Evolutionary conservation across 2,329 filamentous ascomycete species (phyloP).

Genomic region (Phaeosphaeria sp.): DNA sequence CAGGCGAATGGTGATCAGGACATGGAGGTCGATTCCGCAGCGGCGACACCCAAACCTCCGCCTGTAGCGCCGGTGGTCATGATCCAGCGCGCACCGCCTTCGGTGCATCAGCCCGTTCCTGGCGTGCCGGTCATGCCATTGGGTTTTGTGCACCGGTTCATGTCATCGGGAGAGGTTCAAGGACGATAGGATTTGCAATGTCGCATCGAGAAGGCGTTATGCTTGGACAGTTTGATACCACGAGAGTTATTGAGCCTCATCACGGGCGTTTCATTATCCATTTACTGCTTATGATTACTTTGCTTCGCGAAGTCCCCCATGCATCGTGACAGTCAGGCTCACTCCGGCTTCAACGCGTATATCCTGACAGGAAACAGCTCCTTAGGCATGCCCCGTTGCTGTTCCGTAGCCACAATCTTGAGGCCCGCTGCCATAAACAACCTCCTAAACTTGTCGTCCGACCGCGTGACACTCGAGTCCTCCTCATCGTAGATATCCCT

Average conservation of each 20-base stretch:
- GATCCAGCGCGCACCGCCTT: slow-evolving; percentile 12
- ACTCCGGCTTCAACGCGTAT: slow-evolving; percentile 74
- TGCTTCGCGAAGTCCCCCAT: background rate
- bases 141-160: slow-evolving; percentile 32
- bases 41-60: slow-evolving; percentile 1
- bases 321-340: background rate
- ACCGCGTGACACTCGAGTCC: slow-evolving; percentile 81
- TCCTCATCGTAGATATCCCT: slow-evolving; percentile 75
- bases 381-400: slow-evolving; percentile 68
- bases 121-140: slow-evolving; percentile 29
- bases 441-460: slow-evolving; percentile 72
- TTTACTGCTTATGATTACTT: background rate
- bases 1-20: slow-evolving; percentile 19
- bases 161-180: slow-evolving; percentile 24
- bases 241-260: background rate
- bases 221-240: slow-evolving; percentile 3
- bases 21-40: slow-evolving; percentile 23
- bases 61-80: slow-evolving; percentile 9
- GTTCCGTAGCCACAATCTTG: slow-evolving; percentile 55
- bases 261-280: background rate
- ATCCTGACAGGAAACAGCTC: slow-evolving; percentile 76
- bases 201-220: slow-evolving; percentile 6
- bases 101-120: slow-evolving; percentile 19
- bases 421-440: slow-evolving; percentile 76
- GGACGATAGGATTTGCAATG: background rate